Conservation (phyloP, 169 alveolate species). For the Plasmodium gonderi region DNA sequence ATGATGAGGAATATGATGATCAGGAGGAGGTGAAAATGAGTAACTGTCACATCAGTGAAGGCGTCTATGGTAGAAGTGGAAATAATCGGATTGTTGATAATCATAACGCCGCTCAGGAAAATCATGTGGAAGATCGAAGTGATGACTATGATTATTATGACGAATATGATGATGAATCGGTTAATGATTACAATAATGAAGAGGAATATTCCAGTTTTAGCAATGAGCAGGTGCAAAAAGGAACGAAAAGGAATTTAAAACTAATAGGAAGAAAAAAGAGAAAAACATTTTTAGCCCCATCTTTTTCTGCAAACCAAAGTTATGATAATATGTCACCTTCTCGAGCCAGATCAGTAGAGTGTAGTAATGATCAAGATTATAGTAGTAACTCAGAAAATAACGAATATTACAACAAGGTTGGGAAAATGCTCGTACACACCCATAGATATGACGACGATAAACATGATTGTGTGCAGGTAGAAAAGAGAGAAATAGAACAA, state of each 20-base stretch:
- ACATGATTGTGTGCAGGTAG: constrained; percentile 26
- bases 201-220: constrained; percentile 3
- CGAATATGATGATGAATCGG: neutral
- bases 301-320: neutral
- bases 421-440: constrained; percentile 10
- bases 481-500: constrained; percentile 37
- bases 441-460: neutral
- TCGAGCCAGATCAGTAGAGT: constrained; percentile 3
- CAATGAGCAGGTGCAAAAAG: neutral
- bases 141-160: neutral
- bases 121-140: neutral
- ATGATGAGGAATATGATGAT: neutral
- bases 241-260: neutral
- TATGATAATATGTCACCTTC: neutral
- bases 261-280: neutral
- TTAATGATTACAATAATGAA: neutral
- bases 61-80: too few species aligned
- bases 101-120: neutral
- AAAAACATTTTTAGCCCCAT: neutral
- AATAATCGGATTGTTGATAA: neutral
- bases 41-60: neutral
- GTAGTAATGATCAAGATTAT: neutral
- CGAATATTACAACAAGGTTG: constrained; percentile 14
- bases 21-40: neutral
- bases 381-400: constrained; percentile 16